These are phyloP conservation scores for Rosa persica DNA, from an alignment of 306 rosid genomes.

Conservation along the genomic window DNA sequence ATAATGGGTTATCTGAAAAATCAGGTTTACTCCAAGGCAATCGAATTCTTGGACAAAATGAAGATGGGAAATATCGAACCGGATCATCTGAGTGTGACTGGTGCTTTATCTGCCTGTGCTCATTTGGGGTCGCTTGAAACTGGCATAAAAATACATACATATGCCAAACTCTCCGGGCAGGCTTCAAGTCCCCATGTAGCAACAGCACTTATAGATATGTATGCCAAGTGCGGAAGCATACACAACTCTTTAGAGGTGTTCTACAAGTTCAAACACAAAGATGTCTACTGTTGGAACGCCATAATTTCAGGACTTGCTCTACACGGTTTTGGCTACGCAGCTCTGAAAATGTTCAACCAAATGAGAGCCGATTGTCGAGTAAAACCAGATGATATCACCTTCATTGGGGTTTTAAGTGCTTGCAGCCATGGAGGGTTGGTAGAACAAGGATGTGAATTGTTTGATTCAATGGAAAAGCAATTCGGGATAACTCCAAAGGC, in stretches of 20 bases:
- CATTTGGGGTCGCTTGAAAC: slow-evolving; percentile 27
- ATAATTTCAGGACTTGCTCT: slow-evolving; percentile 32
- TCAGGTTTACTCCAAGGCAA: slow-evolving; percentile 21
- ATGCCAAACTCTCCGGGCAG: slow-evolving; percentile 13
- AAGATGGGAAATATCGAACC: slow-evolving; percentile 22
- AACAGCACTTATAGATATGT: slow-evolving; percentile 35
- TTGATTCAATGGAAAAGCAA: slow-evolving; percentile 19
- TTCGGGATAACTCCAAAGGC: slow-evolving; percentile 27
- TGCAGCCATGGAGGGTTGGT: slow-evolving; percentile 38
- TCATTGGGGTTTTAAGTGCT: slow-evolving; percentile 32
- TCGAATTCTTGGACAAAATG: slow-evolving; percentile 21
- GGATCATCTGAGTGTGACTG: slow-evolving; percentile 29
- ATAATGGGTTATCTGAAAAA: slow-evolving; percentile 17
- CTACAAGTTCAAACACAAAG: slow-evolving; percentile 22
- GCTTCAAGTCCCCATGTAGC: slow-evolving; percentile 28
- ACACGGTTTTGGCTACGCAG: slow-evolving; percentile 23
- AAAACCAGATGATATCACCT: slow-evolving; percentile 39
- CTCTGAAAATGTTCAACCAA: slow-evolving; percentile 25
- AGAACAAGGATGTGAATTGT: slow-evolving; percentile 27
- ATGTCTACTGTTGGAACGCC: slow-evolving; percentile 37
- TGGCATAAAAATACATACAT: slow-evolving; percentile 21
- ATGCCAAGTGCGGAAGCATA: slow-evolving; percentile 37
- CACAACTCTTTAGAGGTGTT: slow-evolving; percentile 26
- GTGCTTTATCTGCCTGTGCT: slow-evolving; percentile 31
- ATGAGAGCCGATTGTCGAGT: slow-evolving; percentile 15